These are phyloP conservation scores for Xylaria sp. DNA, from an alignment of 2,329 filamentous ascomycete genomes.

Conservation along the genomic window DNA sequence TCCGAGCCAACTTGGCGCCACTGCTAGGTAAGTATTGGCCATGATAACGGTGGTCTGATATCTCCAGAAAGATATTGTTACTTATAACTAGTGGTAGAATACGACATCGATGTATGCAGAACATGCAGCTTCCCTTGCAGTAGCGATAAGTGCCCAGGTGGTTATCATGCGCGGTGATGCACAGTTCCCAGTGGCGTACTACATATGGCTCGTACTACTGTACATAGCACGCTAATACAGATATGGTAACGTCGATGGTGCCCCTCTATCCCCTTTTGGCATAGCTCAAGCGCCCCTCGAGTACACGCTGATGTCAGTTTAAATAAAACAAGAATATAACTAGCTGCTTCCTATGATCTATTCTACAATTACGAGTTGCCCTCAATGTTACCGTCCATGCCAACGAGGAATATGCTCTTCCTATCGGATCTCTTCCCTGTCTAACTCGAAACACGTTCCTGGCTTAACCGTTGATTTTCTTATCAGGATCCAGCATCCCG, in stretches of 20 bases:
- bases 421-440: conserved; percentile 17
- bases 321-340: conserved; percentile 3
- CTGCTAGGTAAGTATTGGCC: not conserved
- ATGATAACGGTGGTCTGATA: not conserved
- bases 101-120: conserved; percentile 20
- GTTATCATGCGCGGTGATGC: conserved; percentile 26
- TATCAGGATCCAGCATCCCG: not conserved
- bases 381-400: conserved; percentile 12
- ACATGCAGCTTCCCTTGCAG: conserved; percentile 24
- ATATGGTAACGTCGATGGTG: conserved; percentile 4
- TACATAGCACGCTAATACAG: conserved; percentile 4
- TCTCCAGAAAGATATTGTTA: not conserved
- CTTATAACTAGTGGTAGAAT: not conserved
- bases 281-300: not conserved
- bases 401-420: conserved; percentile 4
- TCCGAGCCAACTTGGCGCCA: not conserved
- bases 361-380: conserved; percentile 3
- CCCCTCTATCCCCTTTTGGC: conserved; percentile 28
- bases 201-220: too few species aligned
- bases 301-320: conserved; percentile 34
- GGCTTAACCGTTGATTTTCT: conserved; percentile 14
- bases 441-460: not conserved
- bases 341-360: not conserved
- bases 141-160: not conserved
- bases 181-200: conserved; percentile 23